Percentiles rank a stretch among this genome's conserved stretches.
Conservation (phyloP, 2,329 filamentous ascomycete species). For the Leptoxyphium fumago region DNA sequence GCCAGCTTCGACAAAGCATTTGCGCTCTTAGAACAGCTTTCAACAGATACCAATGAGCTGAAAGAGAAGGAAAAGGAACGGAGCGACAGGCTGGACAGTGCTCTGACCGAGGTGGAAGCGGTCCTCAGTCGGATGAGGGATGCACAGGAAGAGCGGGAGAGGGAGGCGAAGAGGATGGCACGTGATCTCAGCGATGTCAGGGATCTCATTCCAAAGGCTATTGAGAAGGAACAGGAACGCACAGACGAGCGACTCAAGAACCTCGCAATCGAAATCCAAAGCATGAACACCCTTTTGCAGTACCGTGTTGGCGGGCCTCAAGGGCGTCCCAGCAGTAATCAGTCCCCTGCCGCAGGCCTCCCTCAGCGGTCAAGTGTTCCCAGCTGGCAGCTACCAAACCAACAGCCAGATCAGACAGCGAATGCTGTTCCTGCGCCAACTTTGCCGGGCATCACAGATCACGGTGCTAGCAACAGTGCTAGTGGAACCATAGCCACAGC, state of each 20-base stretch:
- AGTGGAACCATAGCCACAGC: not conserved
- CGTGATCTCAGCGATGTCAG: constrained; percentile 75
- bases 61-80: constrained; percentile 77
- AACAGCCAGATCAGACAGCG: constrained; percentile 2
- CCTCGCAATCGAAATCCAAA: constrained; percentile 75
- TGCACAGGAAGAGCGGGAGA: constrained; percentile 66
- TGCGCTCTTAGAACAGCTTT: constrained; percentile 75
- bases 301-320: constrained; percentile 37
- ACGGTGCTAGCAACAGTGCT: constrained; percentile 3
- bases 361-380: constrained; percentile 10
- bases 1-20: constrained; percentile 90
- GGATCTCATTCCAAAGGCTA: constrained; percentile 72
- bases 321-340: not conserved
- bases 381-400: constrained; percentile 5
- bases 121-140: constrained; percentile 72
- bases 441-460: constrained; percentile 9
- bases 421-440: constrained; percentile 11
- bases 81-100: constrained; percentile 67
- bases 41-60: constrained; percentile 74
- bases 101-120: constrained; percentile 69
- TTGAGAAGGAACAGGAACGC: constrained; percentile 73
- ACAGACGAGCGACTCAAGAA: constrained; percentile 73
- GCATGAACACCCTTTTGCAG: constrained; percentile 72
- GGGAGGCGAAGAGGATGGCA: constrained; percentile 71
- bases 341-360: constrained; percentile 8